Evolutionary conservation across 1,139 yeast species (phyloP).

Genomic region (Lodderomyces pseudojiufengensis): DNA sequence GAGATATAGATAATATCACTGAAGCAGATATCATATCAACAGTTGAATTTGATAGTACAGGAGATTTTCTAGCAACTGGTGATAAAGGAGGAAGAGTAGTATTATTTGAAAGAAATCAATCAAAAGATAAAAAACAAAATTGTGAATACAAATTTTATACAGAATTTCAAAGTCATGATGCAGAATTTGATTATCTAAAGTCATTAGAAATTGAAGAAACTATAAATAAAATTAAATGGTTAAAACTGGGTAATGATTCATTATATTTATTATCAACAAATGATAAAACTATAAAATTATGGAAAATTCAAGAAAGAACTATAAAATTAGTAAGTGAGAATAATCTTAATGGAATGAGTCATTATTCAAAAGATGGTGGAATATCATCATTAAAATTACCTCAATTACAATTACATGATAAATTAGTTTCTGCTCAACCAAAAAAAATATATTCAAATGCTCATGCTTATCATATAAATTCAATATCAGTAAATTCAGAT

Average conservation of each 20-base stretch:
- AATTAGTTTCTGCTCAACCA: constrained; percentile 92
- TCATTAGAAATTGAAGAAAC: constrained; percentile 96
- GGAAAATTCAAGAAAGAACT: constrained; percentile 93
- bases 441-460: constrained; percentile 91
- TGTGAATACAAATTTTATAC: constrained; percentile 96
- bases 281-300: constrained; percentile 94
- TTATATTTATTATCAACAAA: constrained; percentile 88
- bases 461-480: constrained; percentile 96
- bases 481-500: constrained; percentile 91
- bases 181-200: constrained; percentile 95
- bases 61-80: constrained; percentile 95
- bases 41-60: constrained; percentile 93
- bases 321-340: constrained; percentile 90
- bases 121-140: constrained; percentile 52
- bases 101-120: constrained; percentile 82
- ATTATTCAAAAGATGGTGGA: constrained; percentile 17
- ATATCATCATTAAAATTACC: constrained; percentile 65
- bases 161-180: constrained; percentile 97
- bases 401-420: constrained; percentile 85
- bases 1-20: constrained; percentile 91
- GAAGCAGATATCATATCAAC: constrained; percentile 98
- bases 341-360: constrained; percentile 54
- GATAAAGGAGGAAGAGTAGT: constrained; percentile 99
- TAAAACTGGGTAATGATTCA: constrained; percentile 81
- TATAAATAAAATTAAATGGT: constrained; percentile 97